Evolutionary conservation across 768 basidiomycete species (phyloP), one percentile per base, ranked within the genome.

Genomic region (Suillus paluster): DNA sequence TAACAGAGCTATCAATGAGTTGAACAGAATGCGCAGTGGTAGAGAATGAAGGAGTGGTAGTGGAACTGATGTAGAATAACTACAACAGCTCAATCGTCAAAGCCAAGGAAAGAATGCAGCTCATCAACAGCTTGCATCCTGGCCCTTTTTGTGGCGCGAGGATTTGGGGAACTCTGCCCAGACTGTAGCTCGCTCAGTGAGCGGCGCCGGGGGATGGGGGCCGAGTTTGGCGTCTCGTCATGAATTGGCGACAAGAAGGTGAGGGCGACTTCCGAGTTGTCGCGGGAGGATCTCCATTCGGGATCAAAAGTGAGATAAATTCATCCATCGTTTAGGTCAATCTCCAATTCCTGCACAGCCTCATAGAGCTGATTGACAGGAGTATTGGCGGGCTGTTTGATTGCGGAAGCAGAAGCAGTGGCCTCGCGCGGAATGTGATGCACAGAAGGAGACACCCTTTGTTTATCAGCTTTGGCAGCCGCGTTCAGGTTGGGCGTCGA

Each of bases 251-350:
- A 73, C 48, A 74, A 64, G 50, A 52, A 64, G 15, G 64, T 63
- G 45, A 74, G 58, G 44, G 58, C 30, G 17, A 60, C 63, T 30
- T 71, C 71, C n/a, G n/a, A n/a, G n/a, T n/a, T n/a, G 2, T 63
- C 73, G 58, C 44, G 44, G 27, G 75, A 75, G 38, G 55, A 57
- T 2, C 58, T 61, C 63, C 69, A 68, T 30, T 60, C 53, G 10
- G 72, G 61, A 58, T 74, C 73, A 2, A 75, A 55, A 33, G 70
- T 69, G 59, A 74, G 72, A 62, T 72, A 74, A 41, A 74, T 74
- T 19, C 64, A 69, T 19, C 66, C 62, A 39, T 58, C 49, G n/a
- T 76, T 64, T 8, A 42, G 5, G 27, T 63, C 25, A 42, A 42
- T 33, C 34, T 27, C 27, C 44, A 53, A 34, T 12, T 67, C 62